A percentile compares a stretch with the other conserved stretches of the same genome.
phyloP scores from a whole-genome alignment of 1,284 basidiomycete genomes.

The Austroboletus novae-zelandiae region DNA sequence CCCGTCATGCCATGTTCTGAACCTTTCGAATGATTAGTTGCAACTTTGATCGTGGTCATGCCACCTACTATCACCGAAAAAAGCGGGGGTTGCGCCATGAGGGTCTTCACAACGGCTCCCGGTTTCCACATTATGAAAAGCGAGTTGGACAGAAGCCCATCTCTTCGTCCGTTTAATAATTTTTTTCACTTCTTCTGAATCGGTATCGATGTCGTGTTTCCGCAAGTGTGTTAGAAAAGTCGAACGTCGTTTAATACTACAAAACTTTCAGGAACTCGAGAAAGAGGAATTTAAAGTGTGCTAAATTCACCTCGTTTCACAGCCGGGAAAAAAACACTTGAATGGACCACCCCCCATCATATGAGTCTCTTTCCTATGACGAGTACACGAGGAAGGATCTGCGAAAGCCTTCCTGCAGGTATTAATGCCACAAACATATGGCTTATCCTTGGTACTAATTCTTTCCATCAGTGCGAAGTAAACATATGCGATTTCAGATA shows the following conservation, averaged over 20 bases:
- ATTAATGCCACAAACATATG: constrained; percentile 45
- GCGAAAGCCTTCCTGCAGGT: constrained; percentile 50
- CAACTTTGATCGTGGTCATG: neutral
- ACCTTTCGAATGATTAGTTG: constrained; percentile 17
- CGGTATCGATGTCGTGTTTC: constrained; percentile 43
- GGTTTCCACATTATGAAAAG: constrained; percentile 3
- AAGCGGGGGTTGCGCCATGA: constrained; percentile 5
- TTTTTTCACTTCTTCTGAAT: constrained; percentile 17
- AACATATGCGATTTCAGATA: constrained; percentile 1
- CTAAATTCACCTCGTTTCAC: constrained; percentile 45
- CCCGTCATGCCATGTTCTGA: constrained; percentile 1
- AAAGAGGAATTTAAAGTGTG: neutral
- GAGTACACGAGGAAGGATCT: constrained; percentile 62
- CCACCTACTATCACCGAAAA: constrained; percentile 16
- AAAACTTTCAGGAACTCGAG: constrained; percentile 2
- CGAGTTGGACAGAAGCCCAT: neutral
- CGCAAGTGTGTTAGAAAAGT: constrained; percentile 54
- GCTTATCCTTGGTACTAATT: constrained; percentile 50
- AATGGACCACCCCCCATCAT: constrained; percentile 35
- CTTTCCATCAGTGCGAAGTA: constrained; percentile 9
- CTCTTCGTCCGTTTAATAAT: constrained; percentile 5
- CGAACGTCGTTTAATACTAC: constrained; percentile 60
- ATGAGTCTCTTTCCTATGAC: constrained; percentile 61
- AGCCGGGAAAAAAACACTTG: constrained; percentile 42
- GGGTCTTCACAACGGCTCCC: constrained; percentile 4